Percentiles rank a stretch among this genome's conserved stretches.
Evolutionary conservation across 2,329 filamentous ascomycete species (phyloP).

Genomic region (Penicillium capsulatum): DNA sequence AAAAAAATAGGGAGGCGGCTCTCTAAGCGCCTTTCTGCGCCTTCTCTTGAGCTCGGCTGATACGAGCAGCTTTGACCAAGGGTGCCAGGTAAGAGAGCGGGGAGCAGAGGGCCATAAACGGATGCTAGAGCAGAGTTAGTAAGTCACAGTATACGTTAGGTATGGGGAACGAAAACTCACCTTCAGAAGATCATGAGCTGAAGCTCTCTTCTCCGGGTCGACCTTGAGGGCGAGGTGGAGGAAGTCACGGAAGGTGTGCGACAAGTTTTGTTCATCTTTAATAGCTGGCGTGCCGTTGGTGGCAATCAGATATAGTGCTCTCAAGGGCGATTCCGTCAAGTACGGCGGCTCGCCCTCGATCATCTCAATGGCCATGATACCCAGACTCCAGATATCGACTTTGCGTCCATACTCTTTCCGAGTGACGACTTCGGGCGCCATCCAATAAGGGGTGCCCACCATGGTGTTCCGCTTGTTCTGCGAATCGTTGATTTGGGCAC

Average conservation of each 20-base stretch:
- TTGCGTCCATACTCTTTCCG: constrained; percentile 97
- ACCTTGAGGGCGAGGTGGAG: constrained; percentile 90
- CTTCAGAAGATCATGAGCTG: constrained; percentile 85
- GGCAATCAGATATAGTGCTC: constrained; percentile 91
- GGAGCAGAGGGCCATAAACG: constrained; percentile 73
- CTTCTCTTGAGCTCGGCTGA: constrained; percentile 81
- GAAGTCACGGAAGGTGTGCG: constrained; percentile 82
- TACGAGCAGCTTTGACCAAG: constrained; percentile 77
- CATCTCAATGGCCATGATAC: constrained; percentile 99
- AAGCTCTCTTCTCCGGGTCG: constrained; percentile 93
- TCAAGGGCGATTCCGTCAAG: constrained; percentile 86
- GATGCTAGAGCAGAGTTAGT: constrained; percentile 54
- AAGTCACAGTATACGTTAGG: background rate
- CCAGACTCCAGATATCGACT: constrained; percentile 96
- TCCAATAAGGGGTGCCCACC: constrained; percentile 99
- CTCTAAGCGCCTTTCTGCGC: constrained; percentile 56
- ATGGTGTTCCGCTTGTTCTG: constrained; percentile 98
- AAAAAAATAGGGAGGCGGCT: constrained; percentile 3
- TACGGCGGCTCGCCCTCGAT: constrained; percentile 98
- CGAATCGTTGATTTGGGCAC: constrained; percentile 94
- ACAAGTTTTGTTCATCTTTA: constrained; percentile 83
- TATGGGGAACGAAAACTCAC: constrained; percentile 56
- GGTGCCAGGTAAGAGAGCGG: constrained; percentile 75
- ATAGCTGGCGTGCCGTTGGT: constrained; percentile 94
- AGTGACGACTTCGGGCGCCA: constrained; percentile 97